These are phyloP conservation scores for Rhytidiadelphus loreus DNA, from an alignment of 225 moss, liverwort and hornwort species.

Conservation along the genomic window DNA sequence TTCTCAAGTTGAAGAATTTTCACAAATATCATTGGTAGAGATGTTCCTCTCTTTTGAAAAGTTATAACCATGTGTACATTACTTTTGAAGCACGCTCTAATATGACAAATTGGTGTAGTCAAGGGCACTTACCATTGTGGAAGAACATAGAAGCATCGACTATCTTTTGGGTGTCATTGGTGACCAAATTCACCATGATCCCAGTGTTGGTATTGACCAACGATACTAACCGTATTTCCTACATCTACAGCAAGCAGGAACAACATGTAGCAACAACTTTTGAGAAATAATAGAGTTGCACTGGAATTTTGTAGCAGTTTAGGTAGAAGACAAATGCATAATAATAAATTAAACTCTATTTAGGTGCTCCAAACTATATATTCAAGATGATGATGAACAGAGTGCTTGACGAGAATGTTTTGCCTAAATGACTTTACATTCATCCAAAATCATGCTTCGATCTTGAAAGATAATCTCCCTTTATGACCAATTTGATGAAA, in stretches of 20 bases:
- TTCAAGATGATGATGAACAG: neutral
- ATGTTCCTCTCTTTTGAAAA: neutral
- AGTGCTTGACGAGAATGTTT: neutral
- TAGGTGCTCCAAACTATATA: neutral
- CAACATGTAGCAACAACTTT: neutral
- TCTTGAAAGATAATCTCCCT: neutral
- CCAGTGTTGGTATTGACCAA: slow-evolving; percentile 45
- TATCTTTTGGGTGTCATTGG: slow-evolving; percentile 57
- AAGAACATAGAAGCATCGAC: slow-evolving; percentile 28
- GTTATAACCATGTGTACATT: too few relatives aligned
- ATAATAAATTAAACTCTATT: neutral
- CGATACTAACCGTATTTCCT: slow-evolving; percentile 41
- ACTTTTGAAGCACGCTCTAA: neutral
- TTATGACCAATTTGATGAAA: neutral
- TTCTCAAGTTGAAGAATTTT: neutral
- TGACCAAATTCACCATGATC: slow-evolving; percentile 50
- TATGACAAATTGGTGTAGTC: neutral
- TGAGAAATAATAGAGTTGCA: neutral
- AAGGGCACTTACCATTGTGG: slow-evolving; percentile 12
- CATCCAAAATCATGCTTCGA: neutral
- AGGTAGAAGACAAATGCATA: neutral
- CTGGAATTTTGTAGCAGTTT: neutral
- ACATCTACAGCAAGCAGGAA: slow-evolving; percentile 4
- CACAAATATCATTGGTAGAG: neutral
- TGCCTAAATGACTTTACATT: neutral